Evolutionary conservation across 148 eudicot species (phyloP), one percentile per base, ranked within the genome.

Genomic region (Rhododendron vialii): DNA sequence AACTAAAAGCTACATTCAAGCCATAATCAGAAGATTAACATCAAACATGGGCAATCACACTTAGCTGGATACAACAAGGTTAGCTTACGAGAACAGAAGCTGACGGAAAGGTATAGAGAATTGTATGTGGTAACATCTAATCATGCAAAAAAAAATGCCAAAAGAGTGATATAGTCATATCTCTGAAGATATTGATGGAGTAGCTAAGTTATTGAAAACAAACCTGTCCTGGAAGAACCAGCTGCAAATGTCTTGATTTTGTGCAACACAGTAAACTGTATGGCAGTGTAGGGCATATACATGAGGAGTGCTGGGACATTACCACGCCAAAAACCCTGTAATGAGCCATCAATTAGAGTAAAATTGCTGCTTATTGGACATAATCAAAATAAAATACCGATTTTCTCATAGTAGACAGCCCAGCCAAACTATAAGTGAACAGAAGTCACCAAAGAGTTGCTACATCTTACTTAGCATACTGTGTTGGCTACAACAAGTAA

Each of bases 241-340:
- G 99, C 85, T 86, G 93, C 97, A 71, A 92, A 88, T 22, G 98
- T 90, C 90, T 96, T 96, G 47, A 96, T 85, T 91, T 90, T 92
- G 83, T 94, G 96, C 94, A 95, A 85, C 61, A 96, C 98, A 45
- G 95, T 85, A 83, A 96, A 96, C 51, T 96, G 99, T 87, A 96
- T 96, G 80, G 99, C 92, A 63, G 98, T 94, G 87, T 96, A 95
- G 83, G 99, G 98, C 98, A 96, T 95, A 84, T 92, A 96, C 99
- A 96, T 96, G 86, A 96, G 94, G 33, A 96, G 94, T 86, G 99
- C 99, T 38, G 99, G 99, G 89, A 93, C 99, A 91, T 96, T 96
- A 67, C 99, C 99, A 89, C 99, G 94, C 99, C 99, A 96, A 91
- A 96, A 96, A 20, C 99, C 99, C 99, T 96, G 92, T 75, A 87